Evolutionary conservation across 2,329 filamentous ascomycete species (phyloP).

Genomic region (Aureobasidium pullulans): DNA sequence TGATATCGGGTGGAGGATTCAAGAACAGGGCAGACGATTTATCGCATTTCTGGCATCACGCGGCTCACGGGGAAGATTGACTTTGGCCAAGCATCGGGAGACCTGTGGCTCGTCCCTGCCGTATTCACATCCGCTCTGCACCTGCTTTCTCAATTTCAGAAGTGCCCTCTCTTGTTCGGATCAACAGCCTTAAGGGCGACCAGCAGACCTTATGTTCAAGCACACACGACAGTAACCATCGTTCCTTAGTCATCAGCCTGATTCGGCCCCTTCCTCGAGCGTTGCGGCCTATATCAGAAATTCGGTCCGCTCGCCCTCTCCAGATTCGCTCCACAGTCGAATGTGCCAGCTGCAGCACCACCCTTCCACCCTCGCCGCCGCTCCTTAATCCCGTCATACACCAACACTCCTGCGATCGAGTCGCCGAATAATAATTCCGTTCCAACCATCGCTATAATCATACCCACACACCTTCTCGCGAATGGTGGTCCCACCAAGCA

Average conservation of each 20-base stretch:
- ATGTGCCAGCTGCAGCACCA: constrained; percentile 9
- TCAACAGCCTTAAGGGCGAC: background rate
- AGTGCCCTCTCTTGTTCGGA: background rate
- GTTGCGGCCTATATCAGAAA: constrained; percentile 1
- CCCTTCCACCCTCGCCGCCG: background rate
- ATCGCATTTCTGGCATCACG: constrained; percentile 6
- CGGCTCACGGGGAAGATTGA: background rate
- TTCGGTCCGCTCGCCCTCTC: constrained; percentile 3
- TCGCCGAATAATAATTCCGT: background rate
- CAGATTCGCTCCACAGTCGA: constrained; percentile 9
- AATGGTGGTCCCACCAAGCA: constrained; percentile 26
- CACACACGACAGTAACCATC: constrained; percentile 2
- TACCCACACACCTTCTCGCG: background rate
- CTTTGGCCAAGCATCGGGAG: constrained; percentile 8
- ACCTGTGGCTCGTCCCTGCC: constrained; percentile 2
- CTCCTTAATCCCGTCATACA: background rate
- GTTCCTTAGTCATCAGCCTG: background rate
- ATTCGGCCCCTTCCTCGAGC: background rate
- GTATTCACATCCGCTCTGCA: background rate
- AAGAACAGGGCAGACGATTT: background rate
- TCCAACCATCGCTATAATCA: background rate
- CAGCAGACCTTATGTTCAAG: background rate
- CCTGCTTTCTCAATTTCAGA: constrained; percentile 2
- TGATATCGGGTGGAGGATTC: background rate
- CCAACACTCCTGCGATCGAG: background rate